Evolutionary conservation across 768 basidiomycete genomes (phyloP), one percentile per base, ranked within the genome.

Genomic region (Calvatia gigantea): DNA sequence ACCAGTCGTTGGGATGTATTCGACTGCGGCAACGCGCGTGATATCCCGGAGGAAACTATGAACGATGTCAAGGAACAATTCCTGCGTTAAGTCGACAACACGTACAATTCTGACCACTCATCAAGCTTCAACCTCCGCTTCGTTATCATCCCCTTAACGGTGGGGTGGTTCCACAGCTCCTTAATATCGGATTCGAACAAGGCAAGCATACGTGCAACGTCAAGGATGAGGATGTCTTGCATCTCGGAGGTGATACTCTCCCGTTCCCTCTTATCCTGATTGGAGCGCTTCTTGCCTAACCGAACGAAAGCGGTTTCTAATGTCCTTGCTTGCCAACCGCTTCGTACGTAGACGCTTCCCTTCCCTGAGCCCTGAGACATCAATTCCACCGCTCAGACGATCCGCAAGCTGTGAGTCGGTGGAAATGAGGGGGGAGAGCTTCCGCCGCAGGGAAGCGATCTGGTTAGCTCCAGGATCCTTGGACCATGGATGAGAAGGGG

Each of bases 91-190:
- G 14, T 39, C 17, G 53, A 15, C 54, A 29, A 35, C 39, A 76
- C 91, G 69, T 65, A 93, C 91, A 89, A 94, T 71, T 92, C 91
- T 11, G 89, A 84, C 86, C 90, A 91, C 67, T 94, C 91, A 60
- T 93, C 90, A 48, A 93, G 74, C 63, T 88, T 86, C 46, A 93
- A 69, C 56, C 84, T 83, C 55, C 90, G 77, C 63, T 80, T 84
- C 19, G 73, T 73, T 43, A 91, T 84, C 67, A 92, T 70, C 25
- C 77, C 81, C 64, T 80, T 82, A 50, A 94, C 91, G 7, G 80
- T 77, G 0, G 85, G 80, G 60, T 90, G 85, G 44, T 76, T 73
- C 89, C 91, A 93, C 19, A 94, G 76, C 52, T 83, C 76, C 55
- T 76, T 74, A 64, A 92, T 82, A 64, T 92, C 90, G 15, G 82